Base-by-base conservation (phyloP, 164 flowering plant species). In the Sedum album region DNA sequence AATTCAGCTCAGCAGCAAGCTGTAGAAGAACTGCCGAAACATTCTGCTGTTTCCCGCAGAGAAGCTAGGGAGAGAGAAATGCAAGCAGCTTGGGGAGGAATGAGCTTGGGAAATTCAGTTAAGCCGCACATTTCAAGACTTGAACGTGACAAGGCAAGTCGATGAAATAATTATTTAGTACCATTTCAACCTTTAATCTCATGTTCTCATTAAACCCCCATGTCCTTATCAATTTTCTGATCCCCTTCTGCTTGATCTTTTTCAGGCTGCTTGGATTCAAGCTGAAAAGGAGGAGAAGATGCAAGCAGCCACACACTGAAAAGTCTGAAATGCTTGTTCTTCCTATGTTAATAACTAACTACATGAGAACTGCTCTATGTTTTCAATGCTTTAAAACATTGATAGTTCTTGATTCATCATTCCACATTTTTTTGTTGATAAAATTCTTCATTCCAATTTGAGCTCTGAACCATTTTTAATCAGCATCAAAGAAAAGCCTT, bases 81-180 rank as follows among this genome's bases (percentile, higher is more conserved):
- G 79, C 85, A 82, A 76, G 91, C 82, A 79, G 84, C 89, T 48
- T 94, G 97, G 98, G 98, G 96, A 68, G 97, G 97, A 39, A 68
- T 94, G 71, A 83, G 92, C 74, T 77, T 94, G 41, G 92, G 97
- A 49, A 88, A 91, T 69, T 87, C 97, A 9, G 75, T 90, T 23
- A 75, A 68, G 41, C 99, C 97, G 5, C 93, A 78, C 79, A 71
- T 86, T 15, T 94, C 97, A 26, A 83, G 81, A 74, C 91, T 93
- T 41, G 86, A 93, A 78, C 67, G 82, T 60, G 97, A 94, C 31
- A 94, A 90, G 95, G 97, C 68, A 81, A 68, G 74, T 65, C 76
- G 68, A 77, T 69, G 66, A 62, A 39, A n/a, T 51, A 20, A 15
- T 31, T 35, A 39, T 55, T 60, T 20, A 15, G 23, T 14, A 17